Evolutionary conservation across 139 green algal genomes (phyloP).

Genomic region (Chlamydomonas asymmetrica): DNA sequence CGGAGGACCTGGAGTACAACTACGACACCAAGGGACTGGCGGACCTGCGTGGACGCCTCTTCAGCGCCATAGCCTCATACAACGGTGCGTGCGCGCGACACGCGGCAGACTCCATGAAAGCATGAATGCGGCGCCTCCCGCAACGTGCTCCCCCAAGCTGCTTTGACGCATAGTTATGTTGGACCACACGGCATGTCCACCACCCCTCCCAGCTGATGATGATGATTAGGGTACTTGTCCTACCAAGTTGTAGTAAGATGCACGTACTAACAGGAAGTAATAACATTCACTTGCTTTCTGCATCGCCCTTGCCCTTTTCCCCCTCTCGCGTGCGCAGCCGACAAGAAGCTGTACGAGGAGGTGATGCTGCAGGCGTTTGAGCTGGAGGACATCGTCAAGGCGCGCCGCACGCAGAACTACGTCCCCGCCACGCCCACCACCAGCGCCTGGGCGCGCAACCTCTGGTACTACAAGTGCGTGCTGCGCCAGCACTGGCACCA

Average conservation of each 20-base stretch:
- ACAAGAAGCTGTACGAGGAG: slow-evolving; percentile 59
- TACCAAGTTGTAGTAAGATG: no score
- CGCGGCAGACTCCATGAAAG: no score
- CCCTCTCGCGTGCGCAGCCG: slow-evolving; percentile 30
- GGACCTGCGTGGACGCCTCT: slow-evolving; percentile 45
- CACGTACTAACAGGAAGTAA: no score
- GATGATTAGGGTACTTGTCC: no score
- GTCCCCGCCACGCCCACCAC: slow-evolving; percentile 28
- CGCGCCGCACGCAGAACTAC: slow-evolving; percentile 40
- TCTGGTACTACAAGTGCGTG: slow-evolving; percentile 51
- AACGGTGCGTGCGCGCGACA: slow-evolving; percentile 43
- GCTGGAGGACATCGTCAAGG: slow-evolving; percentile 69
- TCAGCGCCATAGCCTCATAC: slow-evolving; percentile 48
- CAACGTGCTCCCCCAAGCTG: no score
- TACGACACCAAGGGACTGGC: slow-evolving; percentile 56
- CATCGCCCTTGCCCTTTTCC: no score
- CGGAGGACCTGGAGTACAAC: slow-evolving; percentile 73
- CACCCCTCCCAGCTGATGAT: no score
- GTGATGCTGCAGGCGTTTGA: slow-evolving; percentile 61
- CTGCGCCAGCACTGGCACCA: slow-evolving; percentile 19
- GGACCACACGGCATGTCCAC: no score
- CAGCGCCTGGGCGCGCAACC: slow-evolving; percentile 14
- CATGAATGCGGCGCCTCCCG: no score
- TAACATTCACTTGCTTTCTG: no score
- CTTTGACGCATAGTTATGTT: no score